Evolutionary conservation across 176 grass and related monocot genomes (phyloP).

Genomic region (Dactylis glomerata): DNA sequence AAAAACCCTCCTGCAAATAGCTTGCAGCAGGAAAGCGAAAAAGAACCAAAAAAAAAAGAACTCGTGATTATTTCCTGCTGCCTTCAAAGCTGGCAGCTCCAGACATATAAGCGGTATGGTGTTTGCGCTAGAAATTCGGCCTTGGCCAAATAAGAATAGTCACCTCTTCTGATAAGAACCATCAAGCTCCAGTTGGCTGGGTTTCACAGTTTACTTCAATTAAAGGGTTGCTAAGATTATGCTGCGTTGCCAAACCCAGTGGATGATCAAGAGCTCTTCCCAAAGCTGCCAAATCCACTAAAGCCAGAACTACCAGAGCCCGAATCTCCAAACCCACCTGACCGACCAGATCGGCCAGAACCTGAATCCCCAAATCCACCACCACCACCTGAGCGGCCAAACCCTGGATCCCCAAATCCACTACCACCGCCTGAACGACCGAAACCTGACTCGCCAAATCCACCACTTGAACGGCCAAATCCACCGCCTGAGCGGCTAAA

Average conservation of each 20-base stretch:
- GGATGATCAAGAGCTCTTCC: conserved; percentile 16
- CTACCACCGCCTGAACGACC: conserved; percentile 41
- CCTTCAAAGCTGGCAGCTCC: not conserved
- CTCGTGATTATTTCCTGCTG: conserved; percentile 40
- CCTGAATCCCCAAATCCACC: conserved; percentile 53
- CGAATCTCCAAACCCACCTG: conserved; percentile 35
- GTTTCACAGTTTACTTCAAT: not conserved
- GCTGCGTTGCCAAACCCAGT: conserved; percentile 32
- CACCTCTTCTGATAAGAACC: not conserved
- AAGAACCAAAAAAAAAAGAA: not conserved
- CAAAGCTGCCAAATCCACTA: conserved; percentile 57
- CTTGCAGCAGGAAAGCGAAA: not conserved
- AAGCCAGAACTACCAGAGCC: conserved; percentile 44
- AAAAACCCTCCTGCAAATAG: not conserved
- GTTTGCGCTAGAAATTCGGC: not conserved
- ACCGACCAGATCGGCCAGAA: too few relatives aligned
- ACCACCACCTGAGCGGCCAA: not conserved
- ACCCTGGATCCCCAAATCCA: conserved; percentile 19
- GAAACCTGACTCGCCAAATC: conserved; percentile 38
- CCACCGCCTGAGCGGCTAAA: conserved; percentile 32
- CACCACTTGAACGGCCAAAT: conserved; percentile 20
- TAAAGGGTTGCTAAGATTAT: conserved; percentile 3
- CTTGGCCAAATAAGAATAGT: not conserved
- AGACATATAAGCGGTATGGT: not conserved
- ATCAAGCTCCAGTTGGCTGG: not conserved